These are phyloP conservation scores for Aspergillus conjunctus DNA, from an alignment of 495 filamentous ascomycete species.

Conservation along the genomic window DNA sequence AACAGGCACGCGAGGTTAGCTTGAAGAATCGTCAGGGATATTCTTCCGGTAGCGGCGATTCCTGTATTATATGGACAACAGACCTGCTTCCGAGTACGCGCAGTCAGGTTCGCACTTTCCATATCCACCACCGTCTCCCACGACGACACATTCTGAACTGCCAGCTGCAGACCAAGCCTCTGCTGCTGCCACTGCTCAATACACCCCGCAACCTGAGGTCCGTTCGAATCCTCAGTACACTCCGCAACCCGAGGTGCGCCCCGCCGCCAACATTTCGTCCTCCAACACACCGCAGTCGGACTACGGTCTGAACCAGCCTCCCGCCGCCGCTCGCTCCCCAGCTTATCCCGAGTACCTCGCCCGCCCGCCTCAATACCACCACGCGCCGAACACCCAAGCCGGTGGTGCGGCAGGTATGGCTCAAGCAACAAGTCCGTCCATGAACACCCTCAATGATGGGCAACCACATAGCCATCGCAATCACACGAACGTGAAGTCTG, in stretches of 20 bases:
- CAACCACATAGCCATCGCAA: constrained; percentile 66
- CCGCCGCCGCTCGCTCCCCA: constrained; percentile 73
- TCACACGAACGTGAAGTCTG: constrained; percentile 78
- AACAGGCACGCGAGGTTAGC: constrained; percentile 30
- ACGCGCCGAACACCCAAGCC: constrained; percentile 71
- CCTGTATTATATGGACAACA: constrained; percentile 71
- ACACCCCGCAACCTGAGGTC: constrained; percentile 50
- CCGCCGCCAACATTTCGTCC: constrained; percentile 61
- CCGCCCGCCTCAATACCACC: constrained; percentile 60
- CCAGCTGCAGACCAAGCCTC: constrained; percentile 83
- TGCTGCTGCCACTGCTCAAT: constrained; percentile 64
- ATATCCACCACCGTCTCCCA: constrained; percentile 60
- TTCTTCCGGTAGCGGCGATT: constrained; percentile 30
- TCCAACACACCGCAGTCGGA: constrained; percentile 86
- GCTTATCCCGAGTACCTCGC: constrained; percentile 78
- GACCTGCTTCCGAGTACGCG: constrained; percentile 88
- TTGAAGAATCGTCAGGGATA: constrained; percentile 31
- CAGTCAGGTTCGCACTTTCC: constrained; percentile 97
- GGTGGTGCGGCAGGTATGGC: constrained; percentile 88
- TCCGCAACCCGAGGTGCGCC: constrained; percentile 74
- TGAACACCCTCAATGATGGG: constrained; percentile 74
- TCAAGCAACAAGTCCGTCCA: constrained; percentile 96
- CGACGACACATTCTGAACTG: constrained; percentile 76
- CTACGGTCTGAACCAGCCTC: constrained; percentile 76
- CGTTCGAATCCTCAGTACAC: constrained; percentile 55